phyloP scores from a whole-genome alignment of 2,329 filamentous ascomycete species.

The Aspergillus floridensis region DNA sequence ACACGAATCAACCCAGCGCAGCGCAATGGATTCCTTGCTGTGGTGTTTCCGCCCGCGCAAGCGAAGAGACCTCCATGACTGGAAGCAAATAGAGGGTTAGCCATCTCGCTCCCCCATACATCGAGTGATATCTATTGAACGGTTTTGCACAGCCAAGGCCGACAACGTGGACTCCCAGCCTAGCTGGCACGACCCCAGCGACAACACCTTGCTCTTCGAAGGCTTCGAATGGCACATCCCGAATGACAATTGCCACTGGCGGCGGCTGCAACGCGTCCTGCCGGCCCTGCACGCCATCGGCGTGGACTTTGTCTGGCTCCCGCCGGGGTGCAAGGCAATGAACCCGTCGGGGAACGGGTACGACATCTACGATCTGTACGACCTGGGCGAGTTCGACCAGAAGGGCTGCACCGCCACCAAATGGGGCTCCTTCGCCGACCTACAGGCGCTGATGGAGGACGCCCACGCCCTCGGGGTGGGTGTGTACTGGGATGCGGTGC shows the following conservation, averaged over 20 bases:
- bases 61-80: neutral
- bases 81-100: neutral
- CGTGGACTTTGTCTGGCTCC: slow-evolving; percentile 64
- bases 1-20: too few species aligned
- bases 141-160: neutral
- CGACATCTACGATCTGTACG: slow-evolving; percentile 68
- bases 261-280: slow-evolving; percentile 53
- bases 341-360: slow-evolving; percentile 63
- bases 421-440: slow-evolving; percentile 64
- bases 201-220: slow-evolving; percentile 58
- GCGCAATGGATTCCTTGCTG: too few species aligned
- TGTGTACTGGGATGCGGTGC: slow-evolving; percentile 66
- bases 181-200: slow-evolving; percentile 27
- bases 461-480: slow-evolving; percentile 55
- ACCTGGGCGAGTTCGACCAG: slow-evolving; percentile 69
- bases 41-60: neutral
- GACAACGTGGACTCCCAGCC: slow-evolving; percentile 3
- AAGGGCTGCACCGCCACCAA: slow-evolving; percentile 63
- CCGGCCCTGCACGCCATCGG: slow-evolving; percentile 58
- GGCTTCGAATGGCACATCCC: slow-evolving; percentile 71
- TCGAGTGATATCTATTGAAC: neutral
- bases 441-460: slow-evolving; percentile 54
- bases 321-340: slow-evolving; percentile 67
- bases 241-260: slow-evolving; percentile 59
- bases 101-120: neutral